Evolutionary conservation across 257 asterid genomes (phyloP), one percentile per base, ranked within the genome.

Genomic region (Dorcoceras hygrometricum): DNA sequence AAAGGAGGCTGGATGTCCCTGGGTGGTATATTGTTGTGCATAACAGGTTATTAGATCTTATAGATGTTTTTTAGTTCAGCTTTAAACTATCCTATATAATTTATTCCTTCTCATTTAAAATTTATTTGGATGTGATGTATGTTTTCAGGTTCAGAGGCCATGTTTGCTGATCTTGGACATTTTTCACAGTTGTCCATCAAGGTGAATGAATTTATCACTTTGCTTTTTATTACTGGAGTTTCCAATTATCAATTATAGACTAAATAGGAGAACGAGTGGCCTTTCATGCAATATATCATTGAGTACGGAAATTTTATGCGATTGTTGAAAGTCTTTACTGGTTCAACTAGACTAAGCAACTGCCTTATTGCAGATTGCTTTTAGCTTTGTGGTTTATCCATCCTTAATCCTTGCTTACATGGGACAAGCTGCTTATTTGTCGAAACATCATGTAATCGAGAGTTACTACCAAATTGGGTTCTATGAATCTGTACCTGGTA

Each of bases 381-480:
- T 92, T 79, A 89, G 93, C 75, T 87, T 76, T 31, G 86, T 86
- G 73, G 97, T 92, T 20, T 92, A 92, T 68, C 98, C 98, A 10
- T 87, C 98, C 8, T 72, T 92, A 73, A 87, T 89, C 82, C 97
- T 92, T 6, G 98, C 98, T 54, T 92, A 92, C 59, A 92, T 92
- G 97, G 98, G 98, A 73, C 98, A 92, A 89, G 98, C 98, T 39
- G 98, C 98, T 19, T 92, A 92, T 78, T 96, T 92, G 59, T 92
- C 97, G 71, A 84, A 76, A 78, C 98, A 92, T 71, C 98, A 92
- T 75, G 46, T 79, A 51, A 78, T 79, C 18, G 90, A 81, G 76
- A 87, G 68, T 61, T 91, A 88, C 67, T 88, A 92, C 69, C 85
- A 57, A 27, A 83, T 92, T 36, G 97, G 98, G 57, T 92, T 92